Evolutionary conservation across 2,329 filamentous ascomycete genomes (phyloP).

Genomic region (Xylariales sp.): DNA sequence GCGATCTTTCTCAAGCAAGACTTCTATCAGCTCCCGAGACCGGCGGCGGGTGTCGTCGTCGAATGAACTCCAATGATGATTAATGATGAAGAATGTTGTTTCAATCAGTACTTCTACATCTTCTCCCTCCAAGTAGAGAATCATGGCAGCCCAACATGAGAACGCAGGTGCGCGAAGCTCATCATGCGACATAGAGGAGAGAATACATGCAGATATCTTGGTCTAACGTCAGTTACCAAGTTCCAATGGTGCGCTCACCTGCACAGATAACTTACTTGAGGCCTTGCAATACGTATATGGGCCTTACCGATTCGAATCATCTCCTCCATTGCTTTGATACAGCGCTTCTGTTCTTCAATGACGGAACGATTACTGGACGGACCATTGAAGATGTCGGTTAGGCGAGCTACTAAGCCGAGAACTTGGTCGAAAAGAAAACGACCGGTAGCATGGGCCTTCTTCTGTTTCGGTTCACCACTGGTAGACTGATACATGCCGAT

Average conservation of each 20-base stretch:
- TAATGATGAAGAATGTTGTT: constrained; percentile 83
- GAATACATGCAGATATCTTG: constrained; percentile 85
- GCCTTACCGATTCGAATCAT: constrained; percentile 74
- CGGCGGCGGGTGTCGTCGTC: constrained; percentile 53
- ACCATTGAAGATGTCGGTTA: constrained; percentile 76
- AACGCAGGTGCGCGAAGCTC: constrained; percentile 77
- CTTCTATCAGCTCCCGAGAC: constrained; percentile 59
- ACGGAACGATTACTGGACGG: constrained; percentile 46
- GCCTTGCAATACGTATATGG: constrained; percentile 73
- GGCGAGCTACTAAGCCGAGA: constrained; percentile 77
- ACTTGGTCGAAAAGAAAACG: constrained; percentile 79
- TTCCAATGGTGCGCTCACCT: too few species aligned
- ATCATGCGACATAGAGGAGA: constrained; percentile 72
- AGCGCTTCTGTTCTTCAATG: constrained; percentile 67
- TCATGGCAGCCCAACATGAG: constrained; percentile 76
- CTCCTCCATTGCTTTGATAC: constrained; percentile 79
- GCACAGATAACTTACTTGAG: constrained; percentile 76
- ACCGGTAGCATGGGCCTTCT: constrained; percentile 56
- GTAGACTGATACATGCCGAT: constrained; percentile 34
- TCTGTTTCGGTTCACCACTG: constrained; percentile 39
- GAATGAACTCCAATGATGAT: constrained; percentile 71
- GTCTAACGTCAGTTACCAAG: too few species aligned
- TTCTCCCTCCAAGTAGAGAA: constrained; percentile 68
- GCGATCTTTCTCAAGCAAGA: constrained; percentile 60
- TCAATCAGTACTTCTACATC: constrained; percentile 79